Evolutionary conservation across 805 yeast species (phyloP).

Genomic region (Saccharomycopsis sp.): DNA sequence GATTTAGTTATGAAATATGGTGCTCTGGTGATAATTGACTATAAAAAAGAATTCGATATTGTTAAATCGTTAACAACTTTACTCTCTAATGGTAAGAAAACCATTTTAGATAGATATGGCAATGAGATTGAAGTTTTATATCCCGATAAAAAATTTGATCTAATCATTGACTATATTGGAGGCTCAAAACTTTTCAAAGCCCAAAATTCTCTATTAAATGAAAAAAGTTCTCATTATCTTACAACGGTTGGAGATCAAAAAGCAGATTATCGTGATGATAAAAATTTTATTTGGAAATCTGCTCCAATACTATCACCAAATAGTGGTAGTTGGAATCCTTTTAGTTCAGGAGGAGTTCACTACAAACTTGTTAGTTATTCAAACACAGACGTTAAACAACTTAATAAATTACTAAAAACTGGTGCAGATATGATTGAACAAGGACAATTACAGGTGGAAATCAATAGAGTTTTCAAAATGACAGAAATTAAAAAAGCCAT

Average conservation of each 20-base stretch:
- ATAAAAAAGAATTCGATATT: constrained; percentile 24
- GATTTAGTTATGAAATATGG: constrained; percentile 37
- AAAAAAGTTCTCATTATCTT: constrained; percentile 33
- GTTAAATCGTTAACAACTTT: constrained; percentile 22
- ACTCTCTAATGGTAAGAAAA: constrained; percentile 21
- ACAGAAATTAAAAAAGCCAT: constrained; percentile 46
- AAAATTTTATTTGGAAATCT: constrained; percentile 6
- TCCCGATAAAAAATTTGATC: constrained; percentile 42
- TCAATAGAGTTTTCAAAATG: constrained; percentile 51
- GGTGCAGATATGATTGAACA: constrained; percentile 37
- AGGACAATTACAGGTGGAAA: constrained; percentile 34
- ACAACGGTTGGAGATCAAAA: constrained; percentile 56
- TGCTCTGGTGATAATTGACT: constrained; percentile 43
- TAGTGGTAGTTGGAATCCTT: neutral
- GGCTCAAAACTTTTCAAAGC: constrained; percentile 39
- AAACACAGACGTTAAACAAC: constrained; percentile 21
- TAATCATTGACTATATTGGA: constrained; percentile 65
- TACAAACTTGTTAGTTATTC: constrained; percentile 29
- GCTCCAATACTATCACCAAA: too few species aligned
- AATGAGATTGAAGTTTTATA: constrained; percentile 22
- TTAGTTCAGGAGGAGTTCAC: constrained; percentile 21
- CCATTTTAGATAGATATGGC: constrained; percentile 18
- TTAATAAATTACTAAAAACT: constrained; percentile 29
- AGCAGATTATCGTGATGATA: constrained; percentile 27
- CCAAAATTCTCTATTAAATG: constrained; percentile 7